These are phyloP conservation scores for Drechslera avenae DNA, from an alignment of 2,329 filamentous ascomycete species.

Conservation along the genomic window DNA sequence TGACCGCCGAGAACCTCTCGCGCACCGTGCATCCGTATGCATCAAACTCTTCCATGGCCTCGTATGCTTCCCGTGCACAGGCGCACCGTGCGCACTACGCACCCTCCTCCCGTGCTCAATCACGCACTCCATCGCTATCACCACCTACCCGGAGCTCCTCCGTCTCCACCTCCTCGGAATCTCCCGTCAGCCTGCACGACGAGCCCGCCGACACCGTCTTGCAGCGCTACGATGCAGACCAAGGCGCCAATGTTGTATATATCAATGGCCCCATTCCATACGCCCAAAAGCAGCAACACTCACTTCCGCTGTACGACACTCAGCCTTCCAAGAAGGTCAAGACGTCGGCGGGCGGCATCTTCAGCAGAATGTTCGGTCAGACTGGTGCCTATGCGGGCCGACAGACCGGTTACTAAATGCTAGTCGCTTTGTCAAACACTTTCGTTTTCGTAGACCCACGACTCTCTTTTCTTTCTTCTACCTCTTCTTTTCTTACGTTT, in stretches of 20 bases:
- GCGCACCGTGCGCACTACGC: slow-evolving; percentile 33
- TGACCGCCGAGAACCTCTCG: slow-evolving; percentile 49
- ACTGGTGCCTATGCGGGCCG: slow-evolving; percentile 34
- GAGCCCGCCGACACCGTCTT: slow-evolving; percentile 40
- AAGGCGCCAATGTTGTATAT: slow-evolving; percentile 52
- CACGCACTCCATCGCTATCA: slow-evolving; percentile 57
- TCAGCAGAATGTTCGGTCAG: slow-evolving; percentile 46
- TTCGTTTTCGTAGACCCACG: slow-evolving; percentile 29
- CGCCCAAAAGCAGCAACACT: slow-evolving; percentile 39
- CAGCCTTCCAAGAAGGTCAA: slow-evolving; percentile 50
- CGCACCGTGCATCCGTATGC: slow-evolving; percentile 44
- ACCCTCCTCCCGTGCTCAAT: slow-evolving; percentile 46
- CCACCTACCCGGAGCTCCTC: slow-evolving; percentile 52
- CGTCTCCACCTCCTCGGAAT: slow-evolving; percentile 40
- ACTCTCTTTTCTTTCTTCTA: slow-evolving; percentile 21
- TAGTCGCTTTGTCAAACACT: slow-evolving; percentile 29
- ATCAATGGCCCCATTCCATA: slow-evolving; percentile 43
- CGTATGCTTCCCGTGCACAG: slow-evolving; percentile 38
- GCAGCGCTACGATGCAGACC: slow-evolving; percentile 51
- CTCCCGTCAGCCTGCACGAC: slow-evolving; percentile 43
- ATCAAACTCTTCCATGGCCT: slow-evolving; percentile 40
- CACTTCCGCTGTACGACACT: slow-evolving; percentile 46
- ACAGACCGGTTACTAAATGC: slow-evolving; percentile 39
- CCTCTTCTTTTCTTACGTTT: slow-evolving; percentile 9
- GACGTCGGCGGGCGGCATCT: slow-evolving; percentile 44